Evolutionary conservation across 179 eudicot species (phyloP).

Genomic region (Patellifolia procumbens): DNA sequence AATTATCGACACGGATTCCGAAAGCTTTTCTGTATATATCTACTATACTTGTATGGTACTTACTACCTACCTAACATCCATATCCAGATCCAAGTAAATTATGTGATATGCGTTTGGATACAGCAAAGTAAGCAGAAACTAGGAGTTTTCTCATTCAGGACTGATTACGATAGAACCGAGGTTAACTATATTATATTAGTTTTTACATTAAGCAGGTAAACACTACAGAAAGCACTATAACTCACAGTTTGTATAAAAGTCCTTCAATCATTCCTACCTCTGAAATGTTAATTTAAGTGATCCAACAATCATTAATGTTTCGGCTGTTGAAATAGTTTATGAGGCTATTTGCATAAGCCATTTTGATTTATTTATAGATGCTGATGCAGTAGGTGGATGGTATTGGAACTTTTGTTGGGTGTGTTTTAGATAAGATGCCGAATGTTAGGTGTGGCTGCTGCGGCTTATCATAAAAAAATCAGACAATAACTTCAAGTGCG

Average conservation of each 20-base stretch:
- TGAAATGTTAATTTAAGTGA: neutral
- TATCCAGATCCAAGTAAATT: no score
- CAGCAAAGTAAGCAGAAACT: neutral
- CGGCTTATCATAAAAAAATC: neutral
- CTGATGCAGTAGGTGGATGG: constrained; percentile 16
- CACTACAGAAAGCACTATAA: neutral
- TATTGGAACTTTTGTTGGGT: constrained; percentile 5
- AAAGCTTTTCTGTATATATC: neutral
- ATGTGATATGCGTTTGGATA: no score
- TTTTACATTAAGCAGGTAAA: neutral
- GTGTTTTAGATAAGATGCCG: constrained; percentile 22
- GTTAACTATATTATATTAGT: neutral
- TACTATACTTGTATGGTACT: neutral
- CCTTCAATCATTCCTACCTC: neutral
- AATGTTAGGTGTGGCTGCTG: constrained; percentile 26
- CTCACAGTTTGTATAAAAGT: neutral
- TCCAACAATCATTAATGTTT: neutral
- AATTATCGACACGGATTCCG: neutral
- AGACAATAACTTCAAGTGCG: constrained; percentile 18
- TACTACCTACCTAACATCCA: no score
- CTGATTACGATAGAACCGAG: neutral
- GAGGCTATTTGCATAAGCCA: neutral
- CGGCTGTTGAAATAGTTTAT: constrained; percentile 9
- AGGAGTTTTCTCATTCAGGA: neutral
- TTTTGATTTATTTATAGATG: constrained; percentile 7